Evolutionary conservation across 768 basidiomycete species (phyloP).

Genomic region (Rhodotorula diobovata): DNA sequence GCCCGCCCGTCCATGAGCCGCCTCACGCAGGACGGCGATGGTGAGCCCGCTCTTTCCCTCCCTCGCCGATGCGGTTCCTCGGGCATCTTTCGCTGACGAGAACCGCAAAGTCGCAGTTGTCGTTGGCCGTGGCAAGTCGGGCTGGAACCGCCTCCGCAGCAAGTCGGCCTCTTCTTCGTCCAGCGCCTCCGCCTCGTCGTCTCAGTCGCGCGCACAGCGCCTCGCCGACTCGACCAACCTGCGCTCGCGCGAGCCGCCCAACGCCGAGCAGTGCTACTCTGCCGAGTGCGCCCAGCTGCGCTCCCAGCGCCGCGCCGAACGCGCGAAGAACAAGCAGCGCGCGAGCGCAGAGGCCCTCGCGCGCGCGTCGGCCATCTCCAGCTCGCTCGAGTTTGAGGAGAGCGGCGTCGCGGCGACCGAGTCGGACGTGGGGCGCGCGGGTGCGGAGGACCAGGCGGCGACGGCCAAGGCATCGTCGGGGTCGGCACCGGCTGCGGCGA

Average conservation of each 20-base stretch:
- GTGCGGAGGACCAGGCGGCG: not conserved
- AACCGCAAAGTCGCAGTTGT: conserved; percentile 23
- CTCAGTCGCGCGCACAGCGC: not conserved
- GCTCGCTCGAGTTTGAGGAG: conserved; percentile 21
- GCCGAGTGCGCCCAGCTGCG: conserved; percentile 8
- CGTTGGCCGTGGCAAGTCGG: conserved; percentile 31
- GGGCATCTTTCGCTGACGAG: not conserved
- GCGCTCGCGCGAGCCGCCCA: conserved; percentile 6
- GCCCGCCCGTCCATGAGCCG: conserved; percentile 35
- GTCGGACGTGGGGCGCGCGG: not conserved
- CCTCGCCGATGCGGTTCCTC: accelerated
- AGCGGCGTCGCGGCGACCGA: conserved; percentile 17
- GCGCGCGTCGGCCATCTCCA: not conserved
- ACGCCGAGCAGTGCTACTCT: conserved; percentile 22
- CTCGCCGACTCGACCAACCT: not conserved
- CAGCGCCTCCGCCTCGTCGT: not conserved
- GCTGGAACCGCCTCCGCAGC: conserved; percentile 29
- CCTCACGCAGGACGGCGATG: conserved; percentile 42
- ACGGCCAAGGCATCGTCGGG: not conserved
- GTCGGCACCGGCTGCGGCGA: not conserved
- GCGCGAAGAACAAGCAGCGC: not conserved
- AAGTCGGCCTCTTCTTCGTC: not conserved
- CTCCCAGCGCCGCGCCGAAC: not conserved
- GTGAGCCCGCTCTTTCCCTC: conserved; percentile 7
- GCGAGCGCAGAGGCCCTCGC: conserved; percentile 15